Percentiles rank a stretch among this genome's conserved stretches.
These are phyloP conservation scores for Hordeum marinum DNA, from an alignment of 176 grass and related monocot genomes.

Conservation along the genomic window DNA sequence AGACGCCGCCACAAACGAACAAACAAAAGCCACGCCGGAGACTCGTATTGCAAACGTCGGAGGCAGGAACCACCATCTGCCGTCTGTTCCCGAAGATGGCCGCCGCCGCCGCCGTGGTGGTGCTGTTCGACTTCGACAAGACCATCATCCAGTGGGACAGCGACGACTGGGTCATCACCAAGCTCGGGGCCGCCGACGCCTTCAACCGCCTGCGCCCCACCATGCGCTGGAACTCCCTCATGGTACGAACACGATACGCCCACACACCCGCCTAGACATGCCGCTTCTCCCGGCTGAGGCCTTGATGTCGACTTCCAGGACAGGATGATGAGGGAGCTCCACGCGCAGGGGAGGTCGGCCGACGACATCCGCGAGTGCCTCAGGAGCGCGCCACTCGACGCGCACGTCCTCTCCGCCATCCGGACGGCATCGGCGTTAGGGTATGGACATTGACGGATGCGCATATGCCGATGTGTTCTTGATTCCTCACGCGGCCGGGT, in stretches of 20 bases:
- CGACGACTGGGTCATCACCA: conserved; percentile 71
- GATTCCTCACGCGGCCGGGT: not conserved
- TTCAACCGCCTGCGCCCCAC: conserved; percentile 57
- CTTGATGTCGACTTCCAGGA: conserved; percentile 40
- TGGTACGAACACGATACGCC: conserved; percentile 28
- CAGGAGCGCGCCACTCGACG: conserved; percentile 47
- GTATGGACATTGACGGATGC: not conserved
- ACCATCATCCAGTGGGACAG: conserved; percentile 90
- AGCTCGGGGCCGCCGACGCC: conserved; percentile 50
- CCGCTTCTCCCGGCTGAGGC: not conserved
- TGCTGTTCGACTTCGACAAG: conserved; percentile 86
- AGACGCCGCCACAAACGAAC: not conserved
- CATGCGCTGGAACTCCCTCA: conserved; percentile 74
- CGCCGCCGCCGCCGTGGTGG: conserved; percentile 17
- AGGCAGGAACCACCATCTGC: not conserved
- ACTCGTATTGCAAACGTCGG: not conserved
- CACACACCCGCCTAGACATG: not conserved
- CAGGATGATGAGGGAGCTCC: conserved; percentile 77
- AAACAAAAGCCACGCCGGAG: not conserved
- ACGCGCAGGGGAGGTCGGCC: conserved; percentile 47
- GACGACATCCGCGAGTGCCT: conserved; percentile 63
- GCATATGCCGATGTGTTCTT: not conserved
- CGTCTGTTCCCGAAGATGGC: conserved; percentile 21
- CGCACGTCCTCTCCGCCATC: conserved; percentile 53
- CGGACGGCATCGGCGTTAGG: conserved; percentile 44